phyloP scores from a whole-genome alignment of 2,329 filamentous ascomycete species.

The Trichoderma koningii region DNA sequence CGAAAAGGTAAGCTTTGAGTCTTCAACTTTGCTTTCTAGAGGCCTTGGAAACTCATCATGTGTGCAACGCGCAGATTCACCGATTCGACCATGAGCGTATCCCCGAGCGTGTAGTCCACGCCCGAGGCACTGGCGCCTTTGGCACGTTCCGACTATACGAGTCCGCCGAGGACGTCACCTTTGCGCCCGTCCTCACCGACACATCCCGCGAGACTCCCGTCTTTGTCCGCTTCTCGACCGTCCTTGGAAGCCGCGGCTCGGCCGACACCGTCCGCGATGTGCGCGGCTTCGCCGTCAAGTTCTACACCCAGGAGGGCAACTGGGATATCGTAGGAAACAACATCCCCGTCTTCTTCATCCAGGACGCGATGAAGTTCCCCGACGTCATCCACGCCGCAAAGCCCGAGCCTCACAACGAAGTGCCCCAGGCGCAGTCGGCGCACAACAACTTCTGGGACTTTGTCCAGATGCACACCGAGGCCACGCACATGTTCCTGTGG shows the following conservation, averaged over 20 bases:
- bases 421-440: constrained; percentile 69
- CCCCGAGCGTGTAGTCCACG: constrained; percentile 69
- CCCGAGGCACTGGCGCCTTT: constrained; percentile 68
- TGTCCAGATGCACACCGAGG: constrained; percentile 62
- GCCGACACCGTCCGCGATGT: constrained; percentile 86
- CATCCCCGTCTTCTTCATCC: constrained; percentile 70
- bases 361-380: constrained; percentile 67
- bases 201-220: constrained; percentile 53
- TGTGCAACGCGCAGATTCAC: constrained; percentile 54
- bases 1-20: constrained; percentile 61
- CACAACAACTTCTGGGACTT: constrained; percentile 83
- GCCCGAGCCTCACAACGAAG: constrained; percentile 63
- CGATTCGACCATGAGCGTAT: constrained; percentile 69
- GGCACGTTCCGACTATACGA: constrained; percentile 69
- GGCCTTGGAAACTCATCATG: no score
- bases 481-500: constrained; percentile 81
- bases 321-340: constrained; percentile 69
- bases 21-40: background rate
- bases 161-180: constrained; percentile 67
- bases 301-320: constrained; percentile 73
- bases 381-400: constrained; percentile 68
- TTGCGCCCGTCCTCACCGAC: constrained; percentile 61
- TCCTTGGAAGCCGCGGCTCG: constrained; percentile 71
- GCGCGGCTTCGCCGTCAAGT: constrained; percentile 64
- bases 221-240: constrained; percentile 70